phyloP scores from a whole-genome alignment of 1,139 yeast genomes.

The Insectozyma bohioensis region DNA sequence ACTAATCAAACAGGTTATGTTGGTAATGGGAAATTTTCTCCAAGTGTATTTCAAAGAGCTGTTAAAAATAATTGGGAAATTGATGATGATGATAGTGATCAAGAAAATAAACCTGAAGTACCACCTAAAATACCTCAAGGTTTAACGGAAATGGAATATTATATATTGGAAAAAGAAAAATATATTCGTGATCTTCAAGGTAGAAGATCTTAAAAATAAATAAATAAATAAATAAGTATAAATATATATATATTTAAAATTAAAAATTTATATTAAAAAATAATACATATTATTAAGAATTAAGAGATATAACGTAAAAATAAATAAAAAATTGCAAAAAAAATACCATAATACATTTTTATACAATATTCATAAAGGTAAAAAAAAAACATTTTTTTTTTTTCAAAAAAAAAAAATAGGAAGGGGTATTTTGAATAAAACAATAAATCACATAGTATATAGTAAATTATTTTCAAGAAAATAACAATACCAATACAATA shows the following conservation, averaged over 20 bases:
- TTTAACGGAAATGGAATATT: conserved; percentile 47
- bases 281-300: neutral
- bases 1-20: conserved; percentile 34
- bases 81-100: conserved; percentile 22
- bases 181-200: conserved; percentile 47
- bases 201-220: conserved; percentile 21
- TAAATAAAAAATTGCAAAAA: neutral
- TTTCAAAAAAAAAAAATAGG: too few relatives aligned
- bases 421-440: too few relatives aligned
- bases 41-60: conserved; percentile 37
- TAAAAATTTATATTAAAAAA: neutral
- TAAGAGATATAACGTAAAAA: neutral
- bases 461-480: too few relatives aligned
- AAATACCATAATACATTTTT: too few relatives aligned
- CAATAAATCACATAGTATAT: too few relatives aligned
- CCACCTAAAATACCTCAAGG: conserved; percentile 61
- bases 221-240: neutral
- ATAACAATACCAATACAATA: too few relatives aligned
- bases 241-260: neutral
- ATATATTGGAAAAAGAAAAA: conserved; percentile 41
- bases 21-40: conserved; percentile 45
- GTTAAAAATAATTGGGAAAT: conserved; percentile 7
- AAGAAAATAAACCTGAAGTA: conserved; percentile 36
- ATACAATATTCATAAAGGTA: too few relatives aligned
- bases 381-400: too few relatives aligned